Base-by-base conservation (phyloP, 371 early-diverging fungal genomes). In the Catenaria anguillulae region DNA sequence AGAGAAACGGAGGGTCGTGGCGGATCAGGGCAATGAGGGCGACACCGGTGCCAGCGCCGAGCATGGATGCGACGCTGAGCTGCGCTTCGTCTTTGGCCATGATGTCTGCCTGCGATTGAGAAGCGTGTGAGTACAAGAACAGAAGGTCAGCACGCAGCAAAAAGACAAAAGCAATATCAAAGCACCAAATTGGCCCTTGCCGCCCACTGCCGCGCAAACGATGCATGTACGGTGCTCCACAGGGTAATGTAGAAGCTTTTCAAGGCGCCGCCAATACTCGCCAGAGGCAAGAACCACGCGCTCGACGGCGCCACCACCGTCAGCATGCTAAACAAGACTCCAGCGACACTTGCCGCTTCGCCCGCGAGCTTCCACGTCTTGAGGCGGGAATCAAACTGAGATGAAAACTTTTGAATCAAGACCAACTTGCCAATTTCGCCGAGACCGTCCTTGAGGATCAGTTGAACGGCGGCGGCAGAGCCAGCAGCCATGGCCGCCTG, bases 1-100 rank as follows among this genome's bases (percentile, higher is more conserved):
- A 50, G 15, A 50, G 31, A 6, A 50, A 50, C 29, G 52, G 52
- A 1, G 52, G 29, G 52, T 50, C 52, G 52, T 50, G 31, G 2
- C 52, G 52, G 15, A 26, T 12, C 21, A 50, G 52, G 21, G 52
- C 52, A 19, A 50, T 50, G 29, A 50, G 29, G 29, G 52, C 52
- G 13, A 50, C 52, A 17, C 52, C 52, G 15, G 31, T 23, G 10
- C 52, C 52, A 13, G 52, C 26, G 0, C 52, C 52, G 13, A 29
- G 29, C 52, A 50, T 50, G 52, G 8, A 12, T 0, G 52, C 52
- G 33, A 50, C 52, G 29, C 29, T 29, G 29, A 50, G 52, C 31
- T 50, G 52, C 15, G 52, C 52, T 23, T 50, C 52, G 52, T 50
- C 52, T 29, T 50, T 50, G 26, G 52, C 52, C 21, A 50, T 4